phyloP scores from a whole-genome alignment of 192 early-diverging fungal genomes.

The Kickxella alabastrina region DNA sequence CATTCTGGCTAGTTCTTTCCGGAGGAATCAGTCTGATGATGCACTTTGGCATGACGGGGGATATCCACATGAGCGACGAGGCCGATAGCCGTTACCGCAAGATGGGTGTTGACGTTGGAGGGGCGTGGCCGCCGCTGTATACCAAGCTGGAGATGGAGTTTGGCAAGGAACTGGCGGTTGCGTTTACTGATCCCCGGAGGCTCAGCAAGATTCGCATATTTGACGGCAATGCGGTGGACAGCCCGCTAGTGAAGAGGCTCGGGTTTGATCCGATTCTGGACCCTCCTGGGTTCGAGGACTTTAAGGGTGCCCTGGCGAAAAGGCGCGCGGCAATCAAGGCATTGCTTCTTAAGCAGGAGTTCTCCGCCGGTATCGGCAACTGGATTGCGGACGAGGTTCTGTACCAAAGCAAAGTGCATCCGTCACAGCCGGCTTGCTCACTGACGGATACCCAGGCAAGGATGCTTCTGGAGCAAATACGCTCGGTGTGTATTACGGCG shows the following conservation, averaged over 20 bases:
- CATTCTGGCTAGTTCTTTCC: conserved; percentile 54
- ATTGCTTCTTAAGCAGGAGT: conserved; percentile 69
- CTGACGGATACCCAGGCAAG: conserved; percentile 52
- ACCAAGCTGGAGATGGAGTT: conserved; percentile 59
- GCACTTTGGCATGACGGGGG: conserved; percentile 79
- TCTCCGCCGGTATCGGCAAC: conserved; percentile 80
- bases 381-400: conserved; percentile 86
- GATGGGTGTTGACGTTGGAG: conserved; percentile 15
- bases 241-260: conserved; percentile 56
- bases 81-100: conserved; percentile 22
- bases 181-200: conserved; percentile 67
- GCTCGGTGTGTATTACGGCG: conserved; percentile 53
- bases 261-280: conserved; percentile 73
- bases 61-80: conserved; percentile 24
- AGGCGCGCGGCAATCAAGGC: conserved; percentile 64
- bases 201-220: conserved; percentile 65
- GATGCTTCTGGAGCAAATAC: conserved; percentile 49
- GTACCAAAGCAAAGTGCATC: conserved; percentile 70
- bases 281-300: conserved; percentile 54
- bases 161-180: conserved; percentile 17
- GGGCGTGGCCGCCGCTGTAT: conserved; percentile 67
- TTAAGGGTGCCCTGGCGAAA: conserved; percentile 34
- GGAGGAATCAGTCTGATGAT: conserved; percentile 39
- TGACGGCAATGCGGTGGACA: conserved; percentile 44
- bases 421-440: conserved; percentile 51